Evolutionary conservation across 306 rosid genomes (phyloP), one percentile per base, ranked within the genome.

Genomic region (Vachellia collinsii): DNA sequence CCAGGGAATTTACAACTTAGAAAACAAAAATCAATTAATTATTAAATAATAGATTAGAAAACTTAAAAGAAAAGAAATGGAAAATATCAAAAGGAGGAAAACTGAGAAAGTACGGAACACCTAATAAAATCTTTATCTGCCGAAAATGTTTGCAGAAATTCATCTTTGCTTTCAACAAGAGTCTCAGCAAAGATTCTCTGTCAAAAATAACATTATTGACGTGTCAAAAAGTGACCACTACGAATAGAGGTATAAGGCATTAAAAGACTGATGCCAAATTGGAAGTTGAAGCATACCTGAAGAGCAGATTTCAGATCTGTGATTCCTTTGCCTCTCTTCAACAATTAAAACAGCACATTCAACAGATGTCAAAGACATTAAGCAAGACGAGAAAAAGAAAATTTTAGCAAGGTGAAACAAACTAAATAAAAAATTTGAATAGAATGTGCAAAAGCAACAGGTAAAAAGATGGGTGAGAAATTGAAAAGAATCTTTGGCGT

Each of bases 261-360:
- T 3, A 48, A 76, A 64, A 61, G 44, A 79, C 17, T 43, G 81
- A 34, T 61, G 38, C 42, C 75, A 58, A 51, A 41, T 3, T 38
- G 81, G 19, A 70, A 44, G 17, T 68, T 1, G 58, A 51, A 51
- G 43, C 81, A 72, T 58, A 95, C 99, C 98, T 92, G 89, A 75
- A 95, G 99, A 85, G 91, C 64, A 71, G 89, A 68, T 37, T 87
- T 93, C 74, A 95, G 89, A 81, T 92, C 93, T 6, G 99, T 93
- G 74, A 95, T 82, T 69, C 99, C 98, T 88, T 90, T 95, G 63
- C 97, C 99, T 44, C 91, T 89, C 99, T 95, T n/a, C 25, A 89
- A 82, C 73, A 82, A 77, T 66, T 44, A 83, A 29, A 56, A 65
- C 62, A 85, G 61, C 74, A 74, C 7, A 66, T 75, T 37, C 11